Conservation (phyloP, 306 rosid species). For the Castanea sativa region DNA sequence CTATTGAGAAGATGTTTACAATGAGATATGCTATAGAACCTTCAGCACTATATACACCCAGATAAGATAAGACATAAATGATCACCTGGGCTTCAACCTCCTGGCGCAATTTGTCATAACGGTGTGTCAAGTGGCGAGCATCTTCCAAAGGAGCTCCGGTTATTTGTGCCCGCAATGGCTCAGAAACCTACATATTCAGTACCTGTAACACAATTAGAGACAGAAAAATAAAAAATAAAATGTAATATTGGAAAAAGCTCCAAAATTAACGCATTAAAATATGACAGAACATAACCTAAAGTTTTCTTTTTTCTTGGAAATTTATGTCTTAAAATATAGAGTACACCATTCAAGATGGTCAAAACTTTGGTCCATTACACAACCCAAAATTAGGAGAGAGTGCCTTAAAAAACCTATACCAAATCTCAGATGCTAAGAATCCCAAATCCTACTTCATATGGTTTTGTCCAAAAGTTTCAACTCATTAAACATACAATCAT, state of each 20-base stretch:
- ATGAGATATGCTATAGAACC: conserved; percentile 29
- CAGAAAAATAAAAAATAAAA: conserved; percentile 17
- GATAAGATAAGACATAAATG: conserved; percentile 17
- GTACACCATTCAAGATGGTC: not conserved
- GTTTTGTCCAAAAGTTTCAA: not conserved
- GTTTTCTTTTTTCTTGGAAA: not conserved
- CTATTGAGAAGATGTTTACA: conserved; percentile 49
- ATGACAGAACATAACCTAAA: not conserved
- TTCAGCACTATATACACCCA: conserved; percentile 29
- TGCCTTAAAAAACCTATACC: not conserved
- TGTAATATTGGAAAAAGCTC: conserved; percentile 25
- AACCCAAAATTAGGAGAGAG: not conserved
- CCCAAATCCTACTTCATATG: not conserved
- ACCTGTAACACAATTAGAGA: conserved; percentile 57
- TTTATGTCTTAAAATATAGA: not conserved
- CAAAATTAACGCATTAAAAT: conserved; percentile 19
- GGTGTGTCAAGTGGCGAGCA: conserved; percentile 88
- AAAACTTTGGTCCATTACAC: not conserved
- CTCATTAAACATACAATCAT: not conserved
- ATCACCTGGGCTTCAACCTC: conserved; percentile 86
- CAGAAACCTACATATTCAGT: conserved; percentile 64
- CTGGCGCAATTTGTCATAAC: conserved; percentile 79
- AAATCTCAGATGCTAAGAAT: not conserved
- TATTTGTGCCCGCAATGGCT: conserved; percentile 82
- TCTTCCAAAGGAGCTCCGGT: conserved; percentile 95